Conservation (phyloP, 345 rosid species). For the Boechera stricta region DNA sequence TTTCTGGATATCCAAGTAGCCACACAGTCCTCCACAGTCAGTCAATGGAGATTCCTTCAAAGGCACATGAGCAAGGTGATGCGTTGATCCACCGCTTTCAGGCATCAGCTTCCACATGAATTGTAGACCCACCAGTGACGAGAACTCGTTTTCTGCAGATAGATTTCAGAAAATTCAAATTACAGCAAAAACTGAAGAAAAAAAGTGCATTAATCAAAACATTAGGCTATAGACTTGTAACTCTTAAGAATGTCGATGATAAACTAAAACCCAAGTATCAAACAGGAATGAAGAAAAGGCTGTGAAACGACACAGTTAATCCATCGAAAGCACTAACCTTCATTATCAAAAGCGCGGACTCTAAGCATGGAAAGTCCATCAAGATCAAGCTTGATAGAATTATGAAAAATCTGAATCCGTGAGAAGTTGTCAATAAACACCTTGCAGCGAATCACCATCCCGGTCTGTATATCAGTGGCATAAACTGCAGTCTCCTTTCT, state of each 20-base stretch:
- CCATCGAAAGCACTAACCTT: slow-evolving; percentile 55
- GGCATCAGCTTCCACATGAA: slow-evolving; percentile 86
- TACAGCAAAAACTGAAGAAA: slow-evolving; percentile 9
- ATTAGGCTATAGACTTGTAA: slow-evolving; percentile 12
- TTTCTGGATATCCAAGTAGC: slow-evolving; percentile 81
- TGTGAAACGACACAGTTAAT: background rate
- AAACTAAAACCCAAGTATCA: background rate
- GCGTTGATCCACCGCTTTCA: slow-evolving; percentile 58
- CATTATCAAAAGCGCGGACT: slow-evolving; percentile 83
- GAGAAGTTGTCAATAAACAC: slow-evolving; percentile 90
- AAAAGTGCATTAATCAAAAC: slow-evolving; percentile 2
- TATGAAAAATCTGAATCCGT: slow-evolving; percentile 91
- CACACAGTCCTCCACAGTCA: slow-evolving; percentile 90
- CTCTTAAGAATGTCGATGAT: background rate
- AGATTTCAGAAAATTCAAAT: slow-evolving; percentile 28
- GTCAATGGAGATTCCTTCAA: slow-evolving; percentile 92
- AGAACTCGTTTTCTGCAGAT: slow-evolving; percentile 80
- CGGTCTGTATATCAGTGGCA: slow-evolving; percentile 79
- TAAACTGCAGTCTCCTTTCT: slow-evolving; percentile 93
- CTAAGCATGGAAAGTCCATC: slow-evolving; percentile 95
- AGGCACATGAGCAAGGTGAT: slow-evolving; percentile 93
- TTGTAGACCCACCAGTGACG: slow-evolving; percentile 90
- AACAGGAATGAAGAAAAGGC: background rate
- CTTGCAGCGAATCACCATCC: slow-evolving; percentile 93
- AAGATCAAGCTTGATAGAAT: slow-evolving; percentile 87